Evolutionary conservation across 2,329 filamentous ascomycete genomes (phyloP).

Genomic region (Beauveria asiatica): DNA sequence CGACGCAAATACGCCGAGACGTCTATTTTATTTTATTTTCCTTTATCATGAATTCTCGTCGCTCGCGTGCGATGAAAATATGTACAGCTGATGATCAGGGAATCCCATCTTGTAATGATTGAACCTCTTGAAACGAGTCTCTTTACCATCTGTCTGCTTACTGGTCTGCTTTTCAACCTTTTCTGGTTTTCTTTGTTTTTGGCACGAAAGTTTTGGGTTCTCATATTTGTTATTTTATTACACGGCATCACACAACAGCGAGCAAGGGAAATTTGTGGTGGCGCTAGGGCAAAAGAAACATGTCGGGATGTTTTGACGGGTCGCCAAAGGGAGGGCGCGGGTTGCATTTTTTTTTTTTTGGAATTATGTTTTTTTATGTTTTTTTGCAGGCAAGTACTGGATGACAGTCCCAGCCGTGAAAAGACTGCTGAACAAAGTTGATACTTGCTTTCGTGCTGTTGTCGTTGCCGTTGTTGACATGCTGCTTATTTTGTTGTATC

Average conservation of each 20-base stretch:
- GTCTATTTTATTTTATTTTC: slow-evolving; percentile 1
- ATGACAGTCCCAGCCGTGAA: neutral
- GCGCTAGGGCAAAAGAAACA: neutral
- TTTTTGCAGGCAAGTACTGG: slow-evolving; percentile 4
- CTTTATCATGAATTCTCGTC: neutral
- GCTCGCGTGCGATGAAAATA: neutral
- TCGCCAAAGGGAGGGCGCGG: slow-evolving; percentile 9
- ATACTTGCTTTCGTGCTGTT: neutral
- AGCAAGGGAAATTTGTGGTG: neutral
- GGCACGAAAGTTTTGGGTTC: slow-evolving; percentile 1
- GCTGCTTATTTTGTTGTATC: slow-evolving; percentile 3
- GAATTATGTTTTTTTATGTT: neutral
- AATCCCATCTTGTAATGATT: slow-evolving; percentile 28
- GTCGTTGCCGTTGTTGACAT: neutral
- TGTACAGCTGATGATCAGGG: neutral
- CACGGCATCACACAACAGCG: slow-evolving; percentile 4
- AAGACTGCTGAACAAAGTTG: neutral
- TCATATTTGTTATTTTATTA: neutral
- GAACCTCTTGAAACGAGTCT: slow-evolving; percentile 28
- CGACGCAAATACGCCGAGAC: neutral
- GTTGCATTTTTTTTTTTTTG: neutral
- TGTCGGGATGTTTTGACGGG: slow-evolving; percentile 8
- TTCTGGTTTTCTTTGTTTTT: neutral
- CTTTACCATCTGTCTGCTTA: slow-evolving; percentile 16
- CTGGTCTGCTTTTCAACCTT: neutral